Evolutionary conservation across 306 rosid genomes (phyloP), one percentile per base, ranked within the genome.

Genomic region (Acacia crassicarpa): DNA sequence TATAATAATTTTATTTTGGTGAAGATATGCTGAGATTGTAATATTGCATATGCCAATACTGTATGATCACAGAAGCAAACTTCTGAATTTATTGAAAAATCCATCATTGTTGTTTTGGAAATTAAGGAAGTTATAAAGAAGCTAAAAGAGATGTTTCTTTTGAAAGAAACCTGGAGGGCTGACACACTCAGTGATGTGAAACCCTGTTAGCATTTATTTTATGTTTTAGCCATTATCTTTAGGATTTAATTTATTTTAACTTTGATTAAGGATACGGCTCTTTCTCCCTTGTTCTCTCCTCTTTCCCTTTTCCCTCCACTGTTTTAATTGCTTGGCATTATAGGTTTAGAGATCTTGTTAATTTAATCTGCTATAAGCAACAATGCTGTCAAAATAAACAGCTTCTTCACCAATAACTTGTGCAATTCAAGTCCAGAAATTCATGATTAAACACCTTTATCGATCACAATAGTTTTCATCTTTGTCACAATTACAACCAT

Each of bases 1-100:
- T 46, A 51, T 32, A 20, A 41, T 22, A 15, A 59, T 80, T 35
- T 78, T 67, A 71, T 74, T 38, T 85, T 72, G 65, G 78, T 78
- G 63, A 53, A 53, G 75, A 58, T 66, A 61, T 68, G 51, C 48
- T 62, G 68, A 62, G 68, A 62, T 62, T 62, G 40, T 20, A 27
- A 27, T 62, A 27, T 27, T 62, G 68, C 20, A 4, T 62, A 27
- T 62, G 68, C 40, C 12, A 27, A 62, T 62, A 62, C 16, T 27
- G 67, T 5, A 33, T 63, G 27, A 38, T 48, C 30, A 79, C 67
- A 67, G 45, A 74, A 65, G 59, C 25, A 72, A 72, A 76, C 38
- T 62, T 10, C 10, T 43, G 20, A 46, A 54, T 68, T 73, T 32
- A 49, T 67, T 78, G 20, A 59, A 49, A 67, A 49, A 59, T 30